Evolutionary conservation across 495 filamentous ascomycete genomes (phyloP), one percentile per base, ranked within the genome.

Genomic region (Xanthoparmelia taractica): DNA sequence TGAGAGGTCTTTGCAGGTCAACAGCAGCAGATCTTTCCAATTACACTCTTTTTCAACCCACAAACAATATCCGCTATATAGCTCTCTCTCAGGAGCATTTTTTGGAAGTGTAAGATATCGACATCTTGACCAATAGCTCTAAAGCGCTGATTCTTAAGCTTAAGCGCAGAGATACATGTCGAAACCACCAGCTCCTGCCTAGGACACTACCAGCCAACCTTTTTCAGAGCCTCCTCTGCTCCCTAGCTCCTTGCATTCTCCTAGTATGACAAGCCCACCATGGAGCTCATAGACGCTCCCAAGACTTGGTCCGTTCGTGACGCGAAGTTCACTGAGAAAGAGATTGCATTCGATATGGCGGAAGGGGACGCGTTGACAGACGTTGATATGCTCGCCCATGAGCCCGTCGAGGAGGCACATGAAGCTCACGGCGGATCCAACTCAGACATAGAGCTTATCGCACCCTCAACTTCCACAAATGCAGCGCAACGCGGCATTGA

Each of bases 361-460:
- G 52, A 52, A 31, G 38, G 23, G 27, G 20, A 63, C 60, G 60
- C 36, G 60, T 23, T 17, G 8, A 41, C 25, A 41, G 60, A 47
- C 17, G 29, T 23, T 0, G 29, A 18, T 20, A 41, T 38, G 10
- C 38, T 33, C 27, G 33, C 60, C 5, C 38, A 56, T 15, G 38
- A 57, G 7, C 38, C 29, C 3, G 38, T 17, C 23, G 38, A 56
- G 23, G 29, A 57, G 1, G 25, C 29, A 29, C 8, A 29, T 27
- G 41, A 43, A 18, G 25, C 27, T 8, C 50, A 45, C 1, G n/a
- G 17, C 12, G 38, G 29, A 23, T 17, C 38, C 29, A 8, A 0
- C 8, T 45, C 37, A 1, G 27, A 57, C 31, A 20, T 27, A 1
- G 50, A 63, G 12, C 50, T 31, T 27, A 41, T 63, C n/a, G 5